phyloP scores from a whole-genome alignment of 2,329 filamentous ascomycete genomes.

The Fusarium xyrophilum region DNA sequence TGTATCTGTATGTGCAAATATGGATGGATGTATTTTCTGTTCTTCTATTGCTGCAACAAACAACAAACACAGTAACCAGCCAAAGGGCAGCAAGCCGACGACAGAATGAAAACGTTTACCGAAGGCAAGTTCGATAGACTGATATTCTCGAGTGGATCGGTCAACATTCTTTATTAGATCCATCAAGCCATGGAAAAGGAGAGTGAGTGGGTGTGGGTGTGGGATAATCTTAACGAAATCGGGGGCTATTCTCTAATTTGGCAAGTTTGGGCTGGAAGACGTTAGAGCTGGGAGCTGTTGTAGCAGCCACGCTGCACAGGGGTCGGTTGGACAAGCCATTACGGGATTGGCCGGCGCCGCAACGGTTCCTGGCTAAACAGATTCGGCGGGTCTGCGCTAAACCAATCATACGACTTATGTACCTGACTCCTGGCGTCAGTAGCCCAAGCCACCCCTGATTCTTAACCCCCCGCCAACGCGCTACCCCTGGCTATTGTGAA shows the following conservation, averaged over 20 bases:
- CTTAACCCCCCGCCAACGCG: not conserved
- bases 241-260: conserved; percentile 2
- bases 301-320: conserved; percentile 6
- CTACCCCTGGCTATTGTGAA: conserved; percentile 22
- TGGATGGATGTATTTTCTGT: not conserved
- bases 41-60: not conserved
- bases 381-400: conserved; percentile 1
- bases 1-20: conserved; percentile 4
- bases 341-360: conserved; percentile 23
- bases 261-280: conserved; percentile 4
- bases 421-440: conserved; percentile 36
- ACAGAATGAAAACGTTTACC: not conserved
- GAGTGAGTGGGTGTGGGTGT: not conserved
- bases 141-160: not conserved
- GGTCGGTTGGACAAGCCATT: conserved; percentile 6
- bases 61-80: not conserved
- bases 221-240: conserved; percentile 33
- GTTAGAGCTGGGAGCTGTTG: conserved; percentile 15
- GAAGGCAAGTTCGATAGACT: conserved; percentile 1
- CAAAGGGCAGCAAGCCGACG: not conserved
- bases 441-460: conserved; percentile 21
- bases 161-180: not conserved
- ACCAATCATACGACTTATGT: conserved; percentile 36
- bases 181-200: conserved; percentile 15
- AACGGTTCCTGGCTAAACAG: conserved; percentile 42